phyloP scores from a whole-genome alignment of 2,329 filamentous ascomycete genomes.

The Xylaria sp. region DNA sequence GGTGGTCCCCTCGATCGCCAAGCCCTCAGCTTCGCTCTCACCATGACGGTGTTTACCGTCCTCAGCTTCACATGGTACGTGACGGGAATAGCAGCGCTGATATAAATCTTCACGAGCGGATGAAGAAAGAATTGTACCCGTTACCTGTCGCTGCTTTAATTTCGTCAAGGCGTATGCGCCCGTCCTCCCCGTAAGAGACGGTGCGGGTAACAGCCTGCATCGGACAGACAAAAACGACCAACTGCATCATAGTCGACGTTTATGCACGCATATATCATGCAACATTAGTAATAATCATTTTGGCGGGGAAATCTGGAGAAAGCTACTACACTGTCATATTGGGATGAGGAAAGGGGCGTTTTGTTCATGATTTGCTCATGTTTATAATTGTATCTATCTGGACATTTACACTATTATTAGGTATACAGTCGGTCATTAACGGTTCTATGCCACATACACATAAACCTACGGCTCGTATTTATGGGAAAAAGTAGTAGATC shows the following conservation, averaged over 20 bases:
- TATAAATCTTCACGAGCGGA: slow-evolving; percentile 41
- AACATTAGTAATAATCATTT: slow-evolving; percentile 31
- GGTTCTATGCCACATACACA: slow-evolving; percentile 18
- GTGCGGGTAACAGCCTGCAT: not conserved
- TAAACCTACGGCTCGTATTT: slow-evolving; percentile 7
- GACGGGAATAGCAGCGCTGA: slow-evolving; percentile 58
- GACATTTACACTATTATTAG: slow-evolving; percentile 13
- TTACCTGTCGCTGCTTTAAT: not conserved
- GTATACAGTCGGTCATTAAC: slow-evolving; percentile 35
- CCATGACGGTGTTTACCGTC: slow-evolving; percentile 67
- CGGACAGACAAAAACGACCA: not conserved
- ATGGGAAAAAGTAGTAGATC: not conserved
- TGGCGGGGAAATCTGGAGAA: slow-evolving; percentile 16
- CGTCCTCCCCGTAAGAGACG: not conserved
- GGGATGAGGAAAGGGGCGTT: slow-evolving; percentile 37
- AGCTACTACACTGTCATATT: slow-evolving; percentile 5
- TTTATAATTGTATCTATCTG: slow-evolving; percentile 30
- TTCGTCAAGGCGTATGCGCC: not conserved
- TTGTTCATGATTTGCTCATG: slow-evolving; percentile 15
- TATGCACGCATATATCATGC: slow-evolving; percentile 12
- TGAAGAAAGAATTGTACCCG: not conserved
- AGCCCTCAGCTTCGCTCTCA: slow-evolving; percentile 62
- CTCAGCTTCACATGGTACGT: slow-evolving; percentile 74
- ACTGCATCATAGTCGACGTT: slow-evolving; percentile 24
- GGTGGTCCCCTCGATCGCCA: slow-evolving; percentile 58